Base-by-base conservation (phyloP, 257 asterid genomes). In the Marsdenia floribunda region DNA sequence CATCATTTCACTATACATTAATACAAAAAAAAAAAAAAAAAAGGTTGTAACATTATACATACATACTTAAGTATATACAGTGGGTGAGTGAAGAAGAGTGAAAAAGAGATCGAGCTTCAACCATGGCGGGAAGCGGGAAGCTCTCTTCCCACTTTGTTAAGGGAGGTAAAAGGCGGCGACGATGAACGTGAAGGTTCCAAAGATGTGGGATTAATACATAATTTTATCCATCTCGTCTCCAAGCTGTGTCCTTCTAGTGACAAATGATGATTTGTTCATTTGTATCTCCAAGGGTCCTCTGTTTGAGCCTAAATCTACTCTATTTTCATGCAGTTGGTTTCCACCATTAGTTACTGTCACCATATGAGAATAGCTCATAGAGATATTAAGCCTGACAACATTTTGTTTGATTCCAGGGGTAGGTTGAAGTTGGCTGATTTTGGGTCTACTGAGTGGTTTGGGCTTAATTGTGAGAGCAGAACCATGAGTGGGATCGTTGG, bases 371-470 rank as follows among this genome's bases (percentile, higher is more conserved):
- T 92, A 6, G 87, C 98, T 24, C 97, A 93, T 70, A 74, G 96
- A 26, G 97, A 93, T 69, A 82, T 94, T 38, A 94, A 94, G 81
- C 99, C 97, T 0, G 99, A 94, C 26, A 94, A 94, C 33, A 75
- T 94, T 5, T 63, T 94, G 68, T 92, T 94, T 76, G 97, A 94
- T 71, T 79, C 87, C 0, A 37, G 80, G 22, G 97, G 92, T 0
- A 54, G 79, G 24, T 50, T 94, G 75, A 87, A 80, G 78, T 86
- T 94, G 1, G 99, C 91, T 26, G 98, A 94, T 73, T 94, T 94
- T 72, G 98, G 99, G 13, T 90, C 97, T n/a, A 96, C 99, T 9
- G 99, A 92, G 86, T 53, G 89, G 76, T 92, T 90, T 70, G 85
- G 73, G 14, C 11, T 44, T 1, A 88, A 54, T 46, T 59, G 81